These are phyloP conservation scores for Glaciozyma martinii DNA, from an alignment of 768 basidiomycete species.

Conservation along the genomic window DNA sequence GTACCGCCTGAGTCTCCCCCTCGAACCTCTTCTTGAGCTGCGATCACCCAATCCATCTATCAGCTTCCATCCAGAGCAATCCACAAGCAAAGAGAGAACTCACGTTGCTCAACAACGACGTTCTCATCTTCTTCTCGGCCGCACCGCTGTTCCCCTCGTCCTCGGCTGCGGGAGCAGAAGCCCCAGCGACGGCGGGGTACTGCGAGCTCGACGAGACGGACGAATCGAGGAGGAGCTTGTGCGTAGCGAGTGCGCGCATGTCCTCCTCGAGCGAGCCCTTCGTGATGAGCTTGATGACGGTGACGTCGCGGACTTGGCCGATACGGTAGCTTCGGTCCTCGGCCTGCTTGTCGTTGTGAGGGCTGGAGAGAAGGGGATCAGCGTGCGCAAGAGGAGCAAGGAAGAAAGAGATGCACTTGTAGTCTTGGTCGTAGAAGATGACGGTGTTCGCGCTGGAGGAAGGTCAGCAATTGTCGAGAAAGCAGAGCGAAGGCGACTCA, in stretches of 20 bases:
- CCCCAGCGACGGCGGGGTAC: slow-evolving; percentile 4
- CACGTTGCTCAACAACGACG: slow-evolving; percentile 1
- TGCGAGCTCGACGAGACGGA: slow-evolving; percentile 6
- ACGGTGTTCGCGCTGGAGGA: slow-evolving; percentile 74
- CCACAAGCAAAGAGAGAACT: not conserved
- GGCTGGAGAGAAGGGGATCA: slow-evolving; percentile 7
- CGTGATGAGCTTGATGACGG: slow-evolving; percentile 87
- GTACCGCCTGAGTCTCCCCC: too few relatives aligned
- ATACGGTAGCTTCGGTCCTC: slow-evolving; percentile 96
- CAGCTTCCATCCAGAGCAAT: too few relatives aligned
- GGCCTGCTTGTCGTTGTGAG: slow-evolving; percentile 88
- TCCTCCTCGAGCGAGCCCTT: slow-evolving; percentile 62
- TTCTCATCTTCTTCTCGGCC: slow-evolving; percentile 13
- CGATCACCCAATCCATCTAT: too few relatives aligned
- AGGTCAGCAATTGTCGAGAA: too few relatives aligned
- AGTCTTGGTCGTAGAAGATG: slow-evolving; percentile 91
- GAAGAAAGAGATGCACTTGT: slow-evolving; percentile 48
- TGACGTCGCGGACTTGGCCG: slow-evolving; percentile 73
- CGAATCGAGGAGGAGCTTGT: slow-evolving; percentile 22
- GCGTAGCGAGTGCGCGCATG: slow-evolving; percentile 50
- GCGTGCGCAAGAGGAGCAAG: not conserved
- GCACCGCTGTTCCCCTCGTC: not conserved
- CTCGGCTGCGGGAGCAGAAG: not conserved
- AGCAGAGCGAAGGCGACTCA: too few relatives aligned
- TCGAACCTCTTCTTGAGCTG: too few relatives aligned